These are phyloP conservation scores for Rhinocladiella similis DNA, from an alignment of 2,329 filamentous ascomycete genomes.

Conservation along the genomic window DNA sequence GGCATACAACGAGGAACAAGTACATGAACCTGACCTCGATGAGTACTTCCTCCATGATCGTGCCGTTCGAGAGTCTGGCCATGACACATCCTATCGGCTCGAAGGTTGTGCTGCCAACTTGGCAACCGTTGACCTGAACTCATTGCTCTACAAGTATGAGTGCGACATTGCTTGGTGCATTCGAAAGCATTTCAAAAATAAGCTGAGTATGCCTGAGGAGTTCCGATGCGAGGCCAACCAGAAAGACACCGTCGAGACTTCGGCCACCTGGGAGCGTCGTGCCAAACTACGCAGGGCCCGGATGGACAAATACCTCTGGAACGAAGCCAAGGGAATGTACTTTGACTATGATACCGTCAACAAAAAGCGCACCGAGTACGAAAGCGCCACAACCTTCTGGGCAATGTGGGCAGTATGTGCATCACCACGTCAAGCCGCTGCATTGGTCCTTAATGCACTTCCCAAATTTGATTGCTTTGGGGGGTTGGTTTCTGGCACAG, in stretches of 20 bases:
- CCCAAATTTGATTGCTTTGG: constrained; percentile 87
- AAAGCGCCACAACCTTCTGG: constrained; percentile 94
- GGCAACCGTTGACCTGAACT: constrained; percentile 93
- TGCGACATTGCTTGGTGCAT: constrained; percentile 87
- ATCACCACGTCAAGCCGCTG: constrained; percentile 79
- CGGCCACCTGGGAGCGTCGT: constrained; percentile 85
- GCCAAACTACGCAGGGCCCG: constrained; percentile 78
- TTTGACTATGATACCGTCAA: constrained; percentile 93
- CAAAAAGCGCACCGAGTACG: constrained; percentile 78
- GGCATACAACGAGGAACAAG: constrained; percentile 77
- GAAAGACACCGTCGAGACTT: constrained; percentile 73
- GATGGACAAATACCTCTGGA: constrained; percentile 94
- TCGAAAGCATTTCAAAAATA: constrained; percentile 79
- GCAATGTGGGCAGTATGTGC: constrained; percentile 92
- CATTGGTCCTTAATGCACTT: constrained; percentile 76
- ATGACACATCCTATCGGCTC: constrained; percentile 92
- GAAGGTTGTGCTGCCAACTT: constrained; percentile 85
- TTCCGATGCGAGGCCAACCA: constrained; percentile 70
- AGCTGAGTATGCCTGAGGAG: constrained; percentile 75
- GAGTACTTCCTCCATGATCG: constrained; percentile 96
- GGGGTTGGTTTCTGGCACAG: constrained; percentile 84
- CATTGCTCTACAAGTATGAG: constrained; percentile 94
- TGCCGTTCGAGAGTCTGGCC: constrained; percentile 91
- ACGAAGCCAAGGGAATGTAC: constrained; percentile 89
- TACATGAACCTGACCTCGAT: constrained; percentile 85